Evolutionary conservation across 805 yeast genomes (phyloP).

Genomic region (Starmera quercuum): DNA sequence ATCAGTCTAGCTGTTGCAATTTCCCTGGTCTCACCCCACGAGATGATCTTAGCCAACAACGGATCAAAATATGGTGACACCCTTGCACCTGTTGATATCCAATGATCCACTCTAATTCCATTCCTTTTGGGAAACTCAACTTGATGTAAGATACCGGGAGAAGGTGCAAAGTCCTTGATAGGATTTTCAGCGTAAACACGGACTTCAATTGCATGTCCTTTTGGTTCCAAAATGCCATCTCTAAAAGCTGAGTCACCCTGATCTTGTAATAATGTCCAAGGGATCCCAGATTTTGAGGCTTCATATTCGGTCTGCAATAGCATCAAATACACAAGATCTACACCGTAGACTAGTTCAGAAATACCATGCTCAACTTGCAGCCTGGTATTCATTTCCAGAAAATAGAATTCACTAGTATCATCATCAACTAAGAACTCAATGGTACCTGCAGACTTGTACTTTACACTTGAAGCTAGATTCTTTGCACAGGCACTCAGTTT

Average conservation of each 20-base stretch:
- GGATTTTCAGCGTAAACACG: constrained; percentile 23
- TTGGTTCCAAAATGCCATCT: constrained; percentile 14
- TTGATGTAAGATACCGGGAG: constrained; percentile 19
- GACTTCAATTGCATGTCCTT: constrained; percentile 22
- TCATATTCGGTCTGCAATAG: constrained; percentile 21
- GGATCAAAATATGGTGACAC: too few relatives aligned
- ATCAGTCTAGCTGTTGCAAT: too few relatives aligned
- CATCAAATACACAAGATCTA: constrained; percentile 20
- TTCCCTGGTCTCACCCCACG: too few relatives aligned
- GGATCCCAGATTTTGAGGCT: constrained; percentile 3
- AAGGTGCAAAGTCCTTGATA: constrained; percentile 19
- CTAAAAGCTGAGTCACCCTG: constrained; percentile 4
- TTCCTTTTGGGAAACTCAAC: constrained; percentile 11
- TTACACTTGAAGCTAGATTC: constrained; percentile 14
- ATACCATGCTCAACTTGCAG: constrained; percentile 24
- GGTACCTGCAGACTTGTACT: constrained; percentile 24
- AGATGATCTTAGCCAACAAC: too few relatives aligned
- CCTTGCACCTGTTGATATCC: too few relatives aligned
- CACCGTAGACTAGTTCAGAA: constrained; percentile 18
- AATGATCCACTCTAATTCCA: too few relatives aligned
- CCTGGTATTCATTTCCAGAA: constrained; percentile 22
- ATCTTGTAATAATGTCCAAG: background rate
- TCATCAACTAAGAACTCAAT: constrained; percentile 22
- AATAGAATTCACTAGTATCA: constrained; percentile 17
- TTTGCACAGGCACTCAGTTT: constrained; percentile 13